Evolutionary conservation across 1,284 basidiomycete species (phyloP).

Genomic region (Cystobasidiaceae sp.): DNA sequence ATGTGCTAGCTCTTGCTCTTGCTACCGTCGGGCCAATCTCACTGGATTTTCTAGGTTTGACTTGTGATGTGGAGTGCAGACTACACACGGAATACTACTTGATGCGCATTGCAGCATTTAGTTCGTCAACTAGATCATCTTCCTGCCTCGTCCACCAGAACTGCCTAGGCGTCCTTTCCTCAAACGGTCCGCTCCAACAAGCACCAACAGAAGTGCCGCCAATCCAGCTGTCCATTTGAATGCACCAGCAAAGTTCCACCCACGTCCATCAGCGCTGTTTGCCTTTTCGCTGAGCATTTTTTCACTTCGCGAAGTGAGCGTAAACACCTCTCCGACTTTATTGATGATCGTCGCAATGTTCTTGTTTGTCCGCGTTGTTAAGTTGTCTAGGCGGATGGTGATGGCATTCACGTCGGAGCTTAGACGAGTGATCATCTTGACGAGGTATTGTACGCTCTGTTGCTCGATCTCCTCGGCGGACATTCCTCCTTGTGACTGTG

Average conservation of each 20-base stretch:
- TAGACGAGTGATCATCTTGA: slow-evolving; percentile 18
- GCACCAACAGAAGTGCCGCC: not conserved
- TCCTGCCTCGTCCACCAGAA: slow-evolving; percentile 11
- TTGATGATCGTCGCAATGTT: slow-evolving; percentile 7
- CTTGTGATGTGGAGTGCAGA: too few species aligned
- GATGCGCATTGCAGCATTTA: not conserved
- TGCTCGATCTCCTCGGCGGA: slow-evolving; percentile 13
- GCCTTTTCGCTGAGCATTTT: not conserved
- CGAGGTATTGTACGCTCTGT: slow-evolving; percentile 8
- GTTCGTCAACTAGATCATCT: slow-evolving; percentile 12
- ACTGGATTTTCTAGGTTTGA: too few species aligned
- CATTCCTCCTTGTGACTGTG: not conserved
- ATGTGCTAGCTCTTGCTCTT: not conserved
- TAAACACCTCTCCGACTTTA: slow-evolving; percentile 24
- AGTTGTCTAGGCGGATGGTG: slow-evolving; percentile 3
- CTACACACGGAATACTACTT: too few species aligned
- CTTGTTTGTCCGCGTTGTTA: slow-evolving; percentile 11
- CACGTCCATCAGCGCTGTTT: not conserved
- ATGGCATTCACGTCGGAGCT: slow-evolving; percentile 10
- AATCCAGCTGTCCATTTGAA: slow-evolving; percentile 7
- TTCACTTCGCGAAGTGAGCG: slow-evolving; percentile 8
- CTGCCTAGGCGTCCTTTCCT: not conserved
- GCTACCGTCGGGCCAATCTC: too few species aligned
- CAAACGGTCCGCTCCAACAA: not conserved
- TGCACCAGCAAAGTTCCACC: not conserved